A percentile compares a stretch with the other conserved stretches of the same genome.
These are phyloP conservation scores for Poteriospumella lacustris DNA, from an alignment of 108 stramenopile genomes.

Conservation along the genomic window DNA sequence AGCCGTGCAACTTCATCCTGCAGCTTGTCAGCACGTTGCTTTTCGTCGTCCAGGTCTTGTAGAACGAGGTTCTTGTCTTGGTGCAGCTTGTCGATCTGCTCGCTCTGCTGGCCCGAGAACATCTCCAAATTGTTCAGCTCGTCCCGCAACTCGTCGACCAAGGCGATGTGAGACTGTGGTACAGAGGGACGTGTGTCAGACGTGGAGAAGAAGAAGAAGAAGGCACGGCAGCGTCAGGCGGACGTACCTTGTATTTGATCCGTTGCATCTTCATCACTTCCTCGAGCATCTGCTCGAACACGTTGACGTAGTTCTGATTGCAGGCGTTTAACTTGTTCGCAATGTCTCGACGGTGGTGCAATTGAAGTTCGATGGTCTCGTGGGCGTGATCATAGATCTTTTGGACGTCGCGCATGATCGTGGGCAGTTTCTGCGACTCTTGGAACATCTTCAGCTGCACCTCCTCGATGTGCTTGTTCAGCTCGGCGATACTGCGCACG, in stretches of 20 bases:
- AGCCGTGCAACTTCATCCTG: no score
- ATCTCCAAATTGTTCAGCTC: no score
- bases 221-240: not conserved
- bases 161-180: no score
- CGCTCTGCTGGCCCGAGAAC: no score
- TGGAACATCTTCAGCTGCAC: not conserved
- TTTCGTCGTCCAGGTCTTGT: no score
- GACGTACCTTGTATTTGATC: constrained; percentile 19
- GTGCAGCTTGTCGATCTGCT: no score
- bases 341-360: not conserved
- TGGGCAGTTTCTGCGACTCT: not conserved
- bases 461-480: not conserved
- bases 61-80: no score
- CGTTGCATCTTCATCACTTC: constrained; percentile 34
- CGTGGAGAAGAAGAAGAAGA: no score
- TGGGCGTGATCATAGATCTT: not conserved
- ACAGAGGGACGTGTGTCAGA: no score
- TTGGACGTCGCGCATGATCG: not conserved
- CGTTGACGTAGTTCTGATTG: constrained; percentile 9
- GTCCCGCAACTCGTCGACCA: no score
- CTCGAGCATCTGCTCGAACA: constrained; percentile 32
- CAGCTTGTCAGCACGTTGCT: no score
- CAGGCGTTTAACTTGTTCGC: not conserved
- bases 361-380: not conserved
- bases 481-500: not conserved